Percentiles rank a stretch among this genome's conserved stretches.
These are phyloP conservation scores for Typha latifolia DNA, from an alignment of 176 grass and related monocot genomes.

Conservation along the genomic window DNA sequence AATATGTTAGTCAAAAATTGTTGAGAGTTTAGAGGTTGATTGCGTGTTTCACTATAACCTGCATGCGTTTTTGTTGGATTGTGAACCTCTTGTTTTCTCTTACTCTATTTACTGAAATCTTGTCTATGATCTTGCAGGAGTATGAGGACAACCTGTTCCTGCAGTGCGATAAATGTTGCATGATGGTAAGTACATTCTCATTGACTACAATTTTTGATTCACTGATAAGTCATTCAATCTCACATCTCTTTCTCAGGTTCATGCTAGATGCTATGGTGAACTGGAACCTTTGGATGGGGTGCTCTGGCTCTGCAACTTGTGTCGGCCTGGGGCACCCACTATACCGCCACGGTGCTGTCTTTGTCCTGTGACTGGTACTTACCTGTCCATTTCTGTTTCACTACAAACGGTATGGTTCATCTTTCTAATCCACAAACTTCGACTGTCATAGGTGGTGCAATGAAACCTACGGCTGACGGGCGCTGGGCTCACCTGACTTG, in stretches of 20 bases:
- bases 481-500: slow-evolving; percentile 95
- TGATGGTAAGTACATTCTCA: slow-evolving; percentile 62
- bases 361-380: slow-evolving; percentile 83
- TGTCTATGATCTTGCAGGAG: slow-evolving; percentile 48
- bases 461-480: slow-evolving; percentile 98
- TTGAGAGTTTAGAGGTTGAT: not conserved
- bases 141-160: slow-evolving; percentile 98
- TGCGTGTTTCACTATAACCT: too few relatives aligned
- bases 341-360: slow-evolving; percentile 81
- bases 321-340: slow-evolving; percentile 76
- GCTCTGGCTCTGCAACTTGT: slow-evolving; percentile 98
- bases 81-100: not conserved
- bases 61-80: too few relatives aligned
- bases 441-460: slow-evolving; percentile 65
- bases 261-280: slow-evolving; percentile 98
- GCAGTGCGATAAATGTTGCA: slow-evolving; percentile 96
- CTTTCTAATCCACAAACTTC: not conserved
- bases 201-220: slow-evolving; percentile 18
- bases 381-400: not conserved
- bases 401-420: not conserved
- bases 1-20: not conserved
- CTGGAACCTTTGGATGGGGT: slow-evolving; percentile 69
- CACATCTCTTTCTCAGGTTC: slow-evolving; percentile 46
- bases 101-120: slow-evolving; percentile 21
- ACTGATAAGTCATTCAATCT: not conserved